Conservation (phyloP, 164 flowering plant genomes). For the Nymphaea thermarum region DNA sequence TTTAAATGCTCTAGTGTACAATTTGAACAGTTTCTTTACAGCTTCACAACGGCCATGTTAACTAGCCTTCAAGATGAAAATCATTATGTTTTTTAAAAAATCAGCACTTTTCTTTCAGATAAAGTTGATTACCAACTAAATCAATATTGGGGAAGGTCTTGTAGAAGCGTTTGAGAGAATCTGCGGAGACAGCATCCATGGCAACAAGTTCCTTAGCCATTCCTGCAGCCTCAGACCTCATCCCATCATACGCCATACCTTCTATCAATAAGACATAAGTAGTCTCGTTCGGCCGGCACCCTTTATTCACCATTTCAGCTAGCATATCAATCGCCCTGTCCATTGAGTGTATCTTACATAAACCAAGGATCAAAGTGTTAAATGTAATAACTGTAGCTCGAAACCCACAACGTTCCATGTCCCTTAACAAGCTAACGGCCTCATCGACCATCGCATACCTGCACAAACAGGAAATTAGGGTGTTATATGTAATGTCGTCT, state of each 20-base stretch:
- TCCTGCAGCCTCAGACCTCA: slow-evolving; percentile 53
- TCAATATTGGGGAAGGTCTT: slow-evolving; percentile 42
- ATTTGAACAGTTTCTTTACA: too few relatives aligned
- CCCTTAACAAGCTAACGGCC: slow-evolving; percentile 43
- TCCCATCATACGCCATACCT: slow-evolving; percentile 60
- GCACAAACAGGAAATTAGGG: slow-evolving; percentile 62
- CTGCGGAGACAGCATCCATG: slow-evolving; percentile 26
- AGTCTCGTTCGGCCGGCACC: slow-evolving; percentile 55
- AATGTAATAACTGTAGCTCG: slow-evolving; percentile 43
- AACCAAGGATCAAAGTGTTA: slow-evolving; percentile 51
- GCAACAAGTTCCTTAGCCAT: slow-evolving; percentile 36
- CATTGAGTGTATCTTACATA: slow-evolving; percentile 49
- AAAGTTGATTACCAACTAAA: slow-evolving; percentile 5
- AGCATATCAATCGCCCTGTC: slow-evolving; percentile 49
- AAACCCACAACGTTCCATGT: slow-evolving; percentile 36
- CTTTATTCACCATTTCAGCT: slow-evolving; percentile 47
- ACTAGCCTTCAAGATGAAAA: too few relatives aligned
- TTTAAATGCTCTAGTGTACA: too few relatives aligned
- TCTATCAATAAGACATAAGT: slow-evolving; percentile 42
- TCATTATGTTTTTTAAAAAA: too few relatives aligned
- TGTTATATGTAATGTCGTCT: slow-evolving; percentile 58
- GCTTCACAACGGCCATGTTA: too few relatives aligned
- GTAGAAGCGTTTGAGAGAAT: slow-evolving; percentile 36
- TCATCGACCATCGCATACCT: slow-evolving; percentile 73
- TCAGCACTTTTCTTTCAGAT: background rate